Percentiles rank a stretch among this genome's conserved stretches.
These are phyloP conservation scores for Schoenoplectus triqueter DNA, from an alignment of 202 grass and related monocot genomes.

Conservation along the genomic window DNA sequence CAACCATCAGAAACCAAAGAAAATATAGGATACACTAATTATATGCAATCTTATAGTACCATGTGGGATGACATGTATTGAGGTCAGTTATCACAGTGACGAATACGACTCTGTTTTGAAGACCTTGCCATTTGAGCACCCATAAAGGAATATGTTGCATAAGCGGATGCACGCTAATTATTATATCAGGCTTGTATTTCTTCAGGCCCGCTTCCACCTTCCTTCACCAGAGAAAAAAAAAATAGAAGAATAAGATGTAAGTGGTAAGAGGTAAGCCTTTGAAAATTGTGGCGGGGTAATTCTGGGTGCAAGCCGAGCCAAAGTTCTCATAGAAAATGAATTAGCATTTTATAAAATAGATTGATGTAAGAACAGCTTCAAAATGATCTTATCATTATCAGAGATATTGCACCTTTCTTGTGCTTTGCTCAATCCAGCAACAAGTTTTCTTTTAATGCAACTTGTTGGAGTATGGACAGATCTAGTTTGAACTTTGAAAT, in stretches of 20 bases:
- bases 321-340: neutral
- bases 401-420: neutral
- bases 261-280: neutral
- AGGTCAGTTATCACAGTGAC: constrained; percentile 84
- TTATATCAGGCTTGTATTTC: constrained; percentile 95
- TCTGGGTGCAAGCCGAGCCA: neutral
- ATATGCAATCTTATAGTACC: constrained; percentile 43
- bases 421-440: constrained; percentile 8
- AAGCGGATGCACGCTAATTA: constrained; percentile 86
- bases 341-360: constrained; percentile 1
- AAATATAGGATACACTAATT: constrained; percentile 3
- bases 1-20: constrained; percentile 32
- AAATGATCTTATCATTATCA: constrained; percentile 25
- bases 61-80: constrained; percentile 86
- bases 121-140: constrained; percentile 94
- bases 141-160: constrained; percentile 96
- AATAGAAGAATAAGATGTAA: constrained; percentile 24
- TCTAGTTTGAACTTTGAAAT: constrained; percentile 20
- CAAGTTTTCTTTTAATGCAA: constrained; percentile 26
- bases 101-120: constrained; percentile 73
- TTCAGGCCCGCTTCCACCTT: constrained; percentile 90
- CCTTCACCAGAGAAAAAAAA: constrained; percentile 54
- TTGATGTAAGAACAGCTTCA: constrained; percentile 2
- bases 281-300: constrained; percentile 11
- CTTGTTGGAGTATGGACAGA: constrained; percentile 10